Evolutionary conservation across 2,329 filamentous ascomycete genomes (phyloP), one percentile per base, ranked within the genome.

Genomic region (Neonectria sp.): DNA sequence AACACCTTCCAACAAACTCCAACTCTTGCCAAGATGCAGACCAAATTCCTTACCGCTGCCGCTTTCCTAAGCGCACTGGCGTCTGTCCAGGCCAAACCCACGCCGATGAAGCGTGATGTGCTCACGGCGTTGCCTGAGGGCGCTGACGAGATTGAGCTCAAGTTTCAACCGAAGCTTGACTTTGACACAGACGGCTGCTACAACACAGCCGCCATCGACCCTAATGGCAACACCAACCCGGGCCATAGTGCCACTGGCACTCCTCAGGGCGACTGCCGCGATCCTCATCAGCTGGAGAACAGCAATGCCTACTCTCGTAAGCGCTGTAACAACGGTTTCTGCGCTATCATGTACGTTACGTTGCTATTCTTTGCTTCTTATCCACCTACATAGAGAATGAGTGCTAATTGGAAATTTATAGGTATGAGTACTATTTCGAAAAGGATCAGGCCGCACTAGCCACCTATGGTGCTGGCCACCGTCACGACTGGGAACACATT

Each of bases 131-230:
- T 83, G 1, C 79, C 78, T 0, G 69, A 77, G 31, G 66, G 68
- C n/a, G 81, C 81, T 6, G 75, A 77, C 6, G 76, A 76, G 12
- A 61, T 73, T 31, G 81, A 82, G 63, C 72, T 78, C 43, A 75
- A 74, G 59, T 81, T 76, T 67, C 81, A 83, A 68, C 81, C 81
- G 9, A 64, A 75, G 9, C 73, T 82, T 4, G 81, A 83, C 72
- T 83, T 81, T 62, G 82, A 83, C 69, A 74, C 69, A 1, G 81
- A 83, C 51, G 78, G 81, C 9, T 83, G 82, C 71, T 84, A 85
- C 73, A 83, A 85, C 68, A 83, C 84, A 1, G 82, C 85, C n/a
- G 84, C 84, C 46, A 81, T 86, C 43, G 77, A 78, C 65, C 74
- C 73, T 0, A 63, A 76, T 9, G 82, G 84, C 29, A 77, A 76